phyloP scores from a whole-genome alignment of 2,329 filamentous ascomycete genomes.

The Pseudovirgaria hyperparasitica region DNA sequence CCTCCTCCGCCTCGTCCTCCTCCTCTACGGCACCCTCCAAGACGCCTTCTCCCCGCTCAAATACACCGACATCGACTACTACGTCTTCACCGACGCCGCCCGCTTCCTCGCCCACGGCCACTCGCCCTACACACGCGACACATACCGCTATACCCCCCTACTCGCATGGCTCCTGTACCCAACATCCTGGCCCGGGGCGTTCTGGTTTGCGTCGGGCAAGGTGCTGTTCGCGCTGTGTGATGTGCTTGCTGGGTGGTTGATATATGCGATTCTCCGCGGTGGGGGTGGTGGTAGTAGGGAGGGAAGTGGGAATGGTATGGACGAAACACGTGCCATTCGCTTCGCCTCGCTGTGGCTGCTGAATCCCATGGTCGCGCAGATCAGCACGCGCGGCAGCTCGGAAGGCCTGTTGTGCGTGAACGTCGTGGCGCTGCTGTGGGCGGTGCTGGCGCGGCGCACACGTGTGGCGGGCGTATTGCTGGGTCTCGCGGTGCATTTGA shows the following conservation, averaged over 20 bases:
- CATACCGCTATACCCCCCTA: constrained; percentile 92
- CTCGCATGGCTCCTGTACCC: constrained; percentile 85
- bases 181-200: constrained; percentile 46
- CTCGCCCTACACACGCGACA: constrained; percentile 80
- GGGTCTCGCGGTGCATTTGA: constrained; percentile 84
- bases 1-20: constrained; percentile 56
- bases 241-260: constrained; percentile 70
- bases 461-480: constrained; percentile 60
- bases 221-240: constrained; percentile 74
- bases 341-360: constrained; percentile 85
- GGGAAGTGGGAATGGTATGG: constrained; percentile 30
- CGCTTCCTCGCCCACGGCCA: constrained; percentile 55
- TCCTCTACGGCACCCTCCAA: constrained; percentile 85
- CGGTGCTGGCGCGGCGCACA: constrained; percentile 52
- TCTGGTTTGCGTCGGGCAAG: constrained; percentile 77
- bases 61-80: constrained; percentile 98
- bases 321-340: constrained; percentile 44
- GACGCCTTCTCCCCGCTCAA: constrained; percentile 86
- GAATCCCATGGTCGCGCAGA: constrained; percentile 96
- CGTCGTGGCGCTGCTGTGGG: constrained; percentile 74
- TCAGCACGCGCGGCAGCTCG: constrained; percentile 87
- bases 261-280: constrained; percentile 44
- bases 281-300: too few species aligned
- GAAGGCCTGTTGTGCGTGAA: constrained; percentile 81
- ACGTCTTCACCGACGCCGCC: constrained; percentile 92